A percentile compares a stretch with the other conserved stretches of the same genome.
These are phyloP conservation scores for Globisporangium nunn DNA, from an alignment of 352 stramenopile species.

Conservation along the genomic window DNA sequence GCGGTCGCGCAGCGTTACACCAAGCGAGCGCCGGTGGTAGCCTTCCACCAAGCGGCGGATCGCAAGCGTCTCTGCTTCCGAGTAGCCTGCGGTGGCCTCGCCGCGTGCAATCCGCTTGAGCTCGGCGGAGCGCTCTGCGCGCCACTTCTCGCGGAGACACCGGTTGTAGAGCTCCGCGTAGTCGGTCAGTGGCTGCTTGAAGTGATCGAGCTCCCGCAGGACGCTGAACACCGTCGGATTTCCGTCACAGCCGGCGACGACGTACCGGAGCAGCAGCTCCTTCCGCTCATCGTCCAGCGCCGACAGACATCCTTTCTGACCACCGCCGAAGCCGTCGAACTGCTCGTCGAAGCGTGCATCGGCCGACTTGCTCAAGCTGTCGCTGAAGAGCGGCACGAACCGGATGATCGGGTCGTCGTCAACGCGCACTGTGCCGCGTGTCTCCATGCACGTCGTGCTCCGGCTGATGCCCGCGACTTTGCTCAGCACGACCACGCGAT, in stretches of 20 bases:
- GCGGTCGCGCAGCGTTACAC: constrained; percentile 17
- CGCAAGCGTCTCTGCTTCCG: background rate
- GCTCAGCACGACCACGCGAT: constrained; percentile 34
- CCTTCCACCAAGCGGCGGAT: constrained; percentile 1
- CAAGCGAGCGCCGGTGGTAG: constrained; percentile 7
- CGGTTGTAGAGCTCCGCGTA: constrained; percentile 40
- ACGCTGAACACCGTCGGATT: constrained; percentile 38
- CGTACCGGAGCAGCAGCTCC: constrained; percentile 59
- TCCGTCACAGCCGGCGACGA: constrained; percentile 26
- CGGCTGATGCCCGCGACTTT: constrained; percentile 36
- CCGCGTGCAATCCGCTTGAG: constrained; percentile 8
- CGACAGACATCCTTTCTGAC: constrained; percentile 30
- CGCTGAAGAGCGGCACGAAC: constrained; percentile 55
- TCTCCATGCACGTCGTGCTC: constrained; percentile 62
- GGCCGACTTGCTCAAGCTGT: constrained; percentile 9
- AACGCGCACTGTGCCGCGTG: constrained; percentile 38
- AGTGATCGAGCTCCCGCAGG: constrained; percentile 34
- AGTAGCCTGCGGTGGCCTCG: background rate
- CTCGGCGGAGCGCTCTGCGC: constrained; percentile 13
- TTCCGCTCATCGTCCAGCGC: constrained; percentile 57
- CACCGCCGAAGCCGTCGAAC: constrained; percentile 27
- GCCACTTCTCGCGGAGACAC: constrained; percentile 16
- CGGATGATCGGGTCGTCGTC: constrained; percentile 81
- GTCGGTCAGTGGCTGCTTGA: constrained; percentile 51
- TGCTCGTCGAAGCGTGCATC: constrained; percentile 19